These are phyloP conservation scores for Nicotiana undulata DNA, from an alignment of 257 asterid species.

Conservation along the genomic window DNA sequence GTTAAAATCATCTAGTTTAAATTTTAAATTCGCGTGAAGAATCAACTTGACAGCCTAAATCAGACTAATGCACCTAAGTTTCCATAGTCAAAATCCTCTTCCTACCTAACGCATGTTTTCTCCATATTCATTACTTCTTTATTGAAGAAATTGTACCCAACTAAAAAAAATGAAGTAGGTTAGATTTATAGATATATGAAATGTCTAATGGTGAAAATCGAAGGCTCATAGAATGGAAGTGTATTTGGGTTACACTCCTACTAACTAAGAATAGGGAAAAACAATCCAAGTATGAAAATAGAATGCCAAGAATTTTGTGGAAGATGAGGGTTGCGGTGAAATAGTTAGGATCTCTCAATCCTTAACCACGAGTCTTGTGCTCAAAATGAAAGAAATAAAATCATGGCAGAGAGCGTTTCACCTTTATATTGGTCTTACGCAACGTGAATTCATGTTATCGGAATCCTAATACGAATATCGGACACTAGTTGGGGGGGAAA, in stretches of 20 bases:
- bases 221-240: not conserved
- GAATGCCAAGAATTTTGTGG: not conserved
- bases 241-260: no score
- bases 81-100: not conserved
- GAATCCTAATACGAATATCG: no score
- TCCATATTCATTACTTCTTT: not conserved
- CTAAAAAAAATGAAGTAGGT: not conserved
- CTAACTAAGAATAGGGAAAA: not conserved
- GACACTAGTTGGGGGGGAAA: not conserved
- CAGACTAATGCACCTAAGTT: not conserved
- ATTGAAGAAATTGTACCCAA: not conserved
- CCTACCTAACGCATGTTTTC: conserved; percentile 8
- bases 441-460: no score
- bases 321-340: not conserved
- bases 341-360: no score
- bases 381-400: no score
- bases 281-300: not conserved
- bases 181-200: not conserved
- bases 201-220: not conserved
- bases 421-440: no score
- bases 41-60: not conserved
- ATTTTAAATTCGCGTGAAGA: not conserved
- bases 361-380: no score
- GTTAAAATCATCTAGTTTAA: not conserved
- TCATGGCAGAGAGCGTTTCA: no score